These are phyloP conservation scores for Metschnikowia lochheadii DNA, from an alignment of 805 yeast genomes.

Conservation along the genomic window DNA sequence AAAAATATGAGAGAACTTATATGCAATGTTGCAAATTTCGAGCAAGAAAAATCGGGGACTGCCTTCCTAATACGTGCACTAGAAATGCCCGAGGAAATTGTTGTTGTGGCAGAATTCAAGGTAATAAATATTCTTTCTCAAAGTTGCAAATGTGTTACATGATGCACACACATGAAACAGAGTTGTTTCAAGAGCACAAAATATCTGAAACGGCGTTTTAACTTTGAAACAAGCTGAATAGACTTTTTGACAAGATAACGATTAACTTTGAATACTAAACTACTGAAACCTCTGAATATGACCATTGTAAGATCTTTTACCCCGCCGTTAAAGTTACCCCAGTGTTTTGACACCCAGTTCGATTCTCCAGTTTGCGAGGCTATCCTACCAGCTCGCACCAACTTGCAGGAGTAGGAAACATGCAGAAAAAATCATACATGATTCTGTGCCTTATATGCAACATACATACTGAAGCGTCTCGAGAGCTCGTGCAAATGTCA, in stretches of 20 bases:
- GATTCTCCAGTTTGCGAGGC: constrained; percentile 1
- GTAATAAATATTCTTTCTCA: not conserved
- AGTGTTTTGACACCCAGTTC: not conserved
- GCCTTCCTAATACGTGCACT: not conserved
- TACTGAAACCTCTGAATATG: not conserved
- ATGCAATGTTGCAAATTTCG: not conserved
- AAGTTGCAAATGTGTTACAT: not conserved
- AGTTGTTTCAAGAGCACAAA: not conserved
- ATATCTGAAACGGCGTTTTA: not conserved
- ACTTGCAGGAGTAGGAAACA: constrained; percentile 1
- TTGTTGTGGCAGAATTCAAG: not conserved
- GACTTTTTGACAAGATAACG: not conserved
- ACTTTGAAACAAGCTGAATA: not conserved
- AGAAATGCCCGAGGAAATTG: not conserved
- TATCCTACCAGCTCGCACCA: constrained; percentile 1
- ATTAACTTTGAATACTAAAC: not conserved
- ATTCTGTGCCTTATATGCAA: not conserved
- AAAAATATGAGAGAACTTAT: not conserved
- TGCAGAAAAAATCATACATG: constrained; percentile 1
- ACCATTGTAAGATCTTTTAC: not conserved
- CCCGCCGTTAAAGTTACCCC: not conserved
- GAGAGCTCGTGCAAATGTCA: not conserved
- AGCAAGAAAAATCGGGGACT: not conserved
- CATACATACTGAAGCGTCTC: not conserved
- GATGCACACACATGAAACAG: not conserved